phyloP scores from a whole-genome alignment of 192 early-diverging fungal genomes.

The Jimgerdemannia lactiflua region DNA sequence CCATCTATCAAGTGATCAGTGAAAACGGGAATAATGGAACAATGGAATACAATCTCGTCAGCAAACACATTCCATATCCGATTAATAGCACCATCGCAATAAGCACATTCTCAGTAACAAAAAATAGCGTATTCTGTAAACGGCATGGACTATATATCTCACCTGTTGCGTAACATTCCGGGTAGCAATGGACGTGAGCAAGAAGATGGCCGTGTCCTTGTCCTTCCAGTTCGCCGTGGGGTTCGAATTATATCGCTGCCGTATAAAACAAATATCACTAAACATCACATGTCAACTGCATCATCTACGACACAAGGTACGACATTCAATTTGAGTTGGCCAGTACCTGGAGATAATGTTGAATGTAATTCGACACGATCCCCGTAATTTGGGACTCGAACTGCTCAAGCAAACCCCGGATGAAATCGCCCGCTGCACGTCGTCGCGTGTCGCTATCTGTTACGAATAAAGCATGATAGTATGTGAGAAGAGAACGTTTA shows the following conservation, averaged over 20 bases:
- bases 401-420: slow-evolving; percentile 87
- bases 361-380: slow-evolving; percentile 78
- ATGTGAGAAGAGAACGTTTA: background rate
- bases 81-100: background rate
- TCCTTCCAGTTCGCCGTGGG: slow-evolving; percentile 80
- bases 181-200: slow-evolving; percentile 88
- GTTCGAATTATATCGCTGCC: slow-evolving; percentile 67
- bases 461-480: background rate
- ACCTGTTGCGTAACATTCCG: slow-evolving; percentile 72
- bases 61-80: background rate
- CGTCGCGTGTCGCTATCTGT: slow-evolving; percentile 89
- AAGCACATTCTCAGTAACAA: background rate
- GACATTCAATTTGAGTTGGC: background rate
- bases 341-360: slow-evolving; percentile 53
- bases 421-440: slow-evolving; percentile 86
- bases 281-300: background rate
- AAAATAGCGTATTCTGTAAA: background rate
- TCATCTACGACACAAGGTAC: background rate
- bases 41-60: background rate
- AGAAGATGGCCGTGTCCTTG: slow-evolving; percentile 94
- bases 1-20: slow-evolving; percentile 44
- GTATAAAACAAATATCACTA: slow-evolving; percentile 12
- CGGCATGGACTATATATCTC: background rate
- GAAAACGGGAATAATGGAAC: slow-evolving; percentile 4
- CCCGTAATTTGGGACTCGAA: slow-evolving; percentile 83